These are phyloP conservation scores for Decorospora gaudefroyi DNA, from an alignment of 2,329 filamentous ascomycete species.

Conservation along the genomic window DNA sequence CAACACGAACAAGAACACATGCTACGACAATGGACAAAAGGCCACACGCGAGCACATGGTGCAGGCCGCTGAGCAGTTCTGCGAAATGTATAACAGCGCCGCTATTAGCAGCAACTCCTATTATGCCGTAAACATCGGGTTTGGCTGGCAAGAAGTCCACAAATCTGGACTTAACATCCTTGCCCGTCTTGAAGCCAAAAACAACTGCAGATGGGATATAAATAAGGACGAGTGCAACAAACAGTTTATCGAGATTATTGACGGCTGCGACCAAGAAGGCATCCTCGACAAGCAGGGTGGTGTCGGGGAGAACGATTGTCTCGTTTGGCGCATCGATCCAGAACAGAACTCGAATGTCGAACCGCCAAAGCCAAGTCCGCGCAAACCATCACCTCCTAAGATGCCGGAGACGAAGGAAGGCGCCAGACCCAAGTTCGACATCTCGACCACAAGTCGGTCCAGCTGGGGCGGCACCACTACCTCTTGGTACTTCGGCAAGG, in stretches of 20 bases:
- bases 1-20: slow-evolving; percentile 2
- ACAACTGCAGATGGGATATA: slow-evolving; percentile 6
- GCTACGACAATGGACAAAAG: slow-evolving; percentile 6
- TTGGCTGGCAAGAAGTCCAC: slow-evolving; percentile 10
- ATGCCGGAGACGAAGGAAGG: slow-evolving; percentile 6
- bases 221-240: slow-evolving; percentile 6
- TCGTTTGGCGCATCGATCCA: slow-evolving; percentile 8
- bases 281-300: slow-evolving; percentile 12
- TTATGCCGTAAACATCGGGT: neutral
- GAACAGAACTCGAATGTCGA: slow-evolving; percentile 1
- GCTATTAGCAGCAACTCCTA: neutral
- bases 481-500: neutral
- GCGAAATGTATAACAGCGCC: slow-evolving; percentile 4
- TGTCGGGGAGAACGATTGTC: slow-evolving; percentile 10
- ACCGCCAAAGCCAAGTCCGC: slow-evolving; percentile 1
- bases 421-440: slow-evolving; percentile 2
- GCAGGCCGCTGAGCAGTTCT: slow-evolving; percentile 5
- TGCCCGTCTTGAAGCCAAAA: slow-evolving; percentile 5
- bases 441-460: slow-evolving; percentile 5
- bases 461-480: neutral
- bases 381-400: slow-evolving; percentile 3
- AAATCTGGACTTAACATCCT: slow-evolving; percentile 10
- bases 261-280: slow-evolving; percentile 10
- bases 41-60: slow-evolving; percentile 6
- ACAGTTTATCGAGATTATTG: slow-evolving; percentile 5